Percentiles rank a stretch among this genome's conserved stretches.
Evolutionary conservation across 768 basidiomycete genomes (phyloP).

Genomic region (Dioszegia aurantiaca): DNA sequence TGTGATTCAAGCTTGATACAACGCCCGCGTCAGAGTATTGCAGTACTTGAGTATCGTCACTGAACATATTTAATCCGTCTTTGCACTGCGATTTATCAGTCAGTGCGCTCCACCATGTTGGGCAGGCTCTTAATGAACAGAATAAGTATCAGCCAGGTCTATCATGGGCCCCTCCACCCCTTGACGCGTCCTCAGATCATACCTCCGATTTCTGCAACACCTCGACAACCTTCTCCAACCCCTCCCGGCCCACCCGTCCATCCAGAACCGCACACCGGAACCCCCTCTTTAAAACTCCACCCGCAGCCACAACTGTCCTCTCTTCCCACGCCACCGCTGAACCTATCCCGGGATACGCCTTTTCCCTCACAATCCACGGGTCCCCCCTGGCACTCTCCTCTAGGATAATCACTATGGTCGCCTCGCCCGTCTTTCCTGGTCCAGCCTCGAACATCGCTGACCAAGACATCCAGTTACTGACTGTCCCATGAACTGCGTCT

Average conservation of each 20-base stretch:
- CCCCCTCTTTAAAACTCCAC: neutral
- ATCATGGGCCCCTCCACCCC: too few relatives aligned
- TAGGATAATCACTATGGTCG: slow-evolving; percentile 12
- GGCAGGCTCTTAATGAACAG: too few relatives aligned
- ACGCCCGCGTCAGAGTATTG: too few relatives aligned
- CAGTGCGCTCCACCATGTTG: too few relatives aligned
- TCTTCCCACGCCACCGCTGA: slow-evolving; percentile 19
- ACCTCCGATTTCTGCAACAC: too few relatives aligned
- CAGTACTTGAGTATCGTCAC: too few relatives aligned
- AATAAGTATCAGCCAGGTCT: too few relatives aligned
- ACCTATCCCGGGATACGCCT: slow-evolving; percentile 13
- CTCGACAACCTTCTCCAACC: slow-evolving; percentile 5
- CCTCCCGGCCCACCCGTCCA: slow-evolving; percentile 4
- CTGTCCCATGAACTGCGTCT: slow-evolving; percentile 9
- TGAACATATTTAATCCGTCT: too few relatives aligned
- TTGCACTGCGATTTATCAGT: too few relatives aligned
- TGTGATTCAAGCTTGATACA: too few relatives aligned
- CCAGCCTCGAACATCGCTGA: slow-evolving; percentile 13
- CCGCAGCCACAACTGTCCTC: neutral
- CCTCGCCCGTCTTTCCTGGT: slow-evolving; percentile 8
- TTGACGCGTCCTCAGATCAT: too few relatives aligned
- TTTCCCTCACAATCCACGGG: slow-evolving; percentile 16
- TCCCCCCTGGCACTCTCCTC: slow-evolving; percentile 2
- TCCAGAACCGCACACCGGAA: slow-evolving; percentile 14
- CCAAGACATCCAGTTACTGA: slow-evolving; percentile 13